Conservation (phyloP, 768 basidiomycete genomes). For the button mushroom (Agaricus bisporus) region DNA sequence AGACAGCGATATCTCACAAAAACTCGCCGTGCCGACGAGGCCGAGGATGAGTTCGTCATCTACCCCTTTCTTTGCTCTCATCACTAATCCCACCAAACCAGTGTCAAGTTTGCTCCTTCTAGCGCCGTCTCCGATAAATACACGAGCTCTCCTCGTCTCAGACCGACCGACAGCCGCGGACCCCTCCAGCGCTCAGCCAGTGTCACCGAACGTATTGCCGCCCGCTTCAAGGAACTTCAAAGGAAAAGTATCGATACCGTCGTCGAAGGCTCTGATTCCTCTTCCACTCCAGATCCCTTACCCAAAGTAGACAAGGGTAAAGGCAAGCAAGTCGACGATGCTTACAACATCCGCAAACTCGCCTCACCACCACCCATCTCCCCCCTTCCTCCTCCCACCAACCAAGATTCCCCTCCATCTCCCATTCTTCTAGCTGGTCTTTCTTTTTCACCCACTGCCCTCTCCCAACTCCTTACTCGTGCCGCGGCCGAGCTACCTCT, state of each 20-base stretch:
- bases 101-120: slow-evolving; percentile 84
- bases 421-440: slow-evolving; percentile 75
- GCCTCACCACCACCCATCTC: slow-evolving; percentile 62
- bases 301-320: slow-evolving; percentile 83
- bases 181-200: slow-evolving; percentile 64
- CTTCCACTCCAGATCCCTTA: slow-evolving; percentile 22
- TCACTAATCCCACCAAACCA: slow-evolving; percentile 23
- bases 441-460: slow-evolving; percentile 51
- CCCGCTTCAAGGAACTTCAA: slow-evolving; percentile 77
- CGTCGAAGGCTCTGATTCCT: slow-evolving; percentile 24
- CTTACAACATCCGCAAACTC: slow-evolving; percentile 21
- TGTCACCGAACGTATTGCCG: slow-evolving; percentile 82
- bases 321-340: slow-evolving; percentile 44
- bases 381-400: slow-evolving; percentile 46
- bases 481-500: slow-evolving; percentile 71
- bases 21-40: slow-evolving; percentile 81
- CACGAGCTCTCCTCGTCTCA: slow-evolving; percentile 70
- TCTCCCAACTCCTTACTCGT: slow-evolving; percentile 65
- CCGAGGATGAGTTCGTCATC: slow-evolving; percentile 83
- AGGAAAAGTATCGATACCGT: slow-evolving; percentile 40
- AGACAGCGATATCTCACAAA: slow-evolving; percentile 76
- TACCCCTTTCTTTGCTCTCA: slow-evolving; percentile 10
- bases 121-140: slow-evolving; percentile 60
- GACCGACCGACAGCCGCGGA: slow-evolving; percentile 45
- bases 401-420: slow-evolving; percentile 24